phyloP scores from a whole-genome alignment of 192 early-diverging fungal genomes.

The Gigaspora rosea region DNA sequence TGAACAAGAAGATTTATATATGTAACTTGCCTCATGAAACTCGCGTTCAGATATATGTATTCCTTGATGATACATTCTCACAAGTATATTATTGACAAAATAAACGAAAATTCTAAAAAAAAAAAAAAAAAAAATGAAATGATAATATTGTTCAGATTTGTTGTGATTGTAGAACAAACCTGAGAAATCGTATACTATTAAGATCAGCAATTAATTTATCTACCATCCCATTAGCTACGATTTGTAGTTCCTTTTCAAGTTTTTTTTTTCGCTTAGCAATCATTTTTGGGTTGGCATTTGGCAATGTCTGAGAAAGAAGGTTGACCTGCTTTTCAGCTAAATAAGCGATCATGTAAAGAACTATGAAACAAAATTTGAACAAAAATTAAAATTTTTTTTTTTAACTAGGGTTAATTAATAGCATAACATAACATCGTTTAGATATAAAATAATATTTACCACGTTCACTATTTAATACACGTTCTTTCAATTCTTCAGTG shows the following conservation, averaged over 20 bases:
- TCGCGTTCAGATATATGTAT: conserved; percentile 82
- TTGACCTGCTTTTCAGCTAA: conserved; percentile 45
- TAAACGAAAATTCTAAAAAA: conserved; percentile 66
- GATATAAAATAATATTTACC: conserved; percentile 44
- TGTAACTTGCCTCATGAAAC: conserved; percentile 63
- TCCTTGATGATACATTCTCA: conserved; percentile 83
- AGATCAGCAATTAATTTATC: conserved; percentile 65
- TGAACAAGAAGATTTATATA: too few species aligned
- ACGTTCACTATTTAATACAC: conserved; percentile 54
- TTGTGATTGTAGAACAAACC: conserved; percentile 45
- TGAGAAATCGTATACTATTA: conserved; percentile 61
- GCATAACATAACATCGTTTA: background rate
- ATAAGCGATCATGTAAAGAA: conserved; percentile 36
- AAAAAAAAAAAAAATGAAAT: background rate
- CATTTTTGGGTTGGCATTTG: conserved; percentile 39
- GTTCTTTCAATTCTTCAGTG: conserved; percentile 60
- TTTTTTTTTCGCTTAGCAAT: conserved; percentile 42
- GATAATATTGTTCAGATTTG: background rate
- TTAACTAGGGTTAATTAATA: background rate
- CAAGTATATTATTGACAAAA: conserved; percentile 69
- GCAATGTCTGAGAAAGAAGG: conserved; percentile 36
- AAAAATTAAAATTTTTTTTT: background rate
- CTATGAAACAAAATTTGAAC: background rate
- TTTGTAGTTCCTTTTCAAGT: conserved; percentile 48
- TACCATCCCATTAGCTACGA: conserved; percentile 56